Evolutionary conservation across 805 yeast genomes (phyloP), one percentile per base, ranked within the genome.

Genomic region (Priceomyces haplophilus): DNA sequence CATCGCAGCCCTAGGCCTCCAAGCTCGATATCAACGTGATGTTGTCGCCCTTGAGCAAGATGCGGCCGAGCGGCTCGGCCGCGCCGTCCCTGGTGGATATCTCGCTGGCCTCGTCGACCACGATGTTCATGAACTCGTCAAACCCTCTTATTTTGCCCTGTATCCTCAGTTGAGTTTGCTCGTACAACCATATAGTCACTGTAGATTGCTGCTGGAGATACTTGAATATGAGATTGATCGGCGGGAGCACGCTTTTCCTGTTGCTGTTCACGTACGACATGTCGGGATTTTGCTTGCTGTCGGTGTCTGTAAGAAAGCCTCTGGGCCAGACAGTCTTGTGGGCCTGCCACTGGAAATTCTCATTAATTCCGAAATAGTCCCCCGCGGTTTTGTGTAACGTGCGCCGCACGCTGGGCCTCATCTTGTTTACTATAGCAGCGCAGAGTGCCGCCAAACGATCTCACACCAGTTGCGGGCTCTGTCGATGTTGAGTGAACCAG

Each of bases 41-140:
- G 59, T 89, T 93, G 59, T 93, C 99, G 3, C 99, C 99, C 63
- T 93, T 93, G 44, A 93, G 69, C 50, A 93, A 61, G 18, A 93
- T 78, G 45, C 85, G 71, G 1, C 96, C 96, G 44, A 88, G 56
- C n/a, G 66, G 64, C 20, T 79, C 76, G 42, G 69, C 69, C 1
- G 72, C 72, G 1, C 80, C 80, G 30, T 75, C 75, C n/a, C 59
- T 58, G 4, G 66, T 63, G 40, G 75, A 69, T 4, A 91, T 70
- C 53, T 95, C 96, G 12, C 69, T 65, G 1, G 83, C 82, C 20
- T 79, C 82, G 43, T 78, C 83, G 11, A 79, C 49, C 16, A 78
- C 82, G 8, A 79, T 66, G 59, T 93, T 93, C 99, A 93, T 95
- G 57, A 90, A 91, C 67, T 95, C 99, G 63, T 93, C 99, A 64